Evolutionary conservation across 768 basidiomycete species (phyloP).

Genomic region (Rhodotorula graminis): DNA sequence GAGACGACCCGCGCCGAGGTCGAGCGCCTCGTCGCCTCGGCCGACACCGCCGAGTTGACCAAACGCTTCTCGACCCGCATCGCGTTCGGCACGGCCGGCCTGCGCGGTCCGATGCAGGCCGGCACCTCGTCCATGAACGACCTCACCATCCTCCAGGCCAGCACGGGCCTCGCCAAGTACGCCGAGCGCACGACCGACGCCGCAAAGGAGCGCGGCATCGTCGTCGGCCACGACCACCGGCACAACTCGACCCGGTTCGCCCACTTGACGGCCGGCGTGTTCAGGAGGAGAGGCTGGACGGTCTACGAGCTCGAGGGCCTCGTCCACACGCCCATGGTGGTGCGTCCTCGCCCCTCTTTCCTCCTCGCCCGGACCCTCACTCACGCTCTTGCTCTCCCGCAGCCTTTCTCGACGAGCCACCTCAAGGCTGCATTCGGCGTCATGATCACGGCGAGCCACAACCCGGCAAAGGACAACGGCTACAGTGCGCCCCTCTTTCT

Average conservation of each 20-base stretch:
- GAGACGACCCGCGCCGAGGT: slow-evolving; percentile 43
- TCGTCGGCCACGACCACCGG: slow-evolving; percentile 82
- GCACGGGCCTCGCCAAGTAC: slow-evolving; percentile 36
- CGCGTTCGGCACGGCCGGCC: slow-evolving; percentile 83
- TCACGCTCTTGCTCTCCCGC: not conserved
- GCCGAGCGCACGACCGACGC: slow-evolving; percentile 2
- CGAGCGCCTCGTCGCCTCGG: slow-evolving; percentile 31
- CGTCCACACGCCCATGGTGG: slow-evolving; percentile 59
- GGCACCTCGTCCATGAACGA: slow-evolving; percentile 92
- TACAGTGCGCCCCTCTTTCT: slow-evolving; percentile 54
- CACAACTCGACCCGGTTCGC: slow-evolving; percentile 76
- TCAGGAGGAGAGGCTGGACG: slow-evolving; percentile 61
- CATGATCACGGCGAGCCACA: slow-evolving; percentile 90
- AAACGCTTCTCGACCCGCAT: slow-evolving; percentile 54
- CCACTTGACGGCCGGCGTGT: slow-evolving; percentile 64
- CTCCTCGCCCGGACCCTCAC: too few relatives aligned
- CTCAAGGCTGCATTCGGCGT: slow-evolving; percentile 72
- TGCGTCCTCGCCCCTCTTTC: not conserved
- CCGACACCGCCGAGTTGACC: slow-evolving; percentile 37
- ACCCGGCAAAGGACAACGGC: slow-evolving; percentile 82
- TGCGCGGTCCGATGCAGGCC: slow-evolving; percentile 77
- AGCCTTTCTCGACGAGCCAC: slow-evolving; percentile 65
- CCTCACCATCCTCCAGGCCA: slow-evolving; percentile 50
- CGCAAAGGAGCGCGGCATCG: slow-evolving; percentile 62
- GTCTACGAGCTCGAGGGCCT: slow-evolving; percentile 65